A percentile compares a stretch with the other conserved stretches of the same genome.
Evolutionary conservation across 2,329 filamentous ascomycete genomes (phyloP).

Genomic region (Venturiaceae sp.): DNA sequence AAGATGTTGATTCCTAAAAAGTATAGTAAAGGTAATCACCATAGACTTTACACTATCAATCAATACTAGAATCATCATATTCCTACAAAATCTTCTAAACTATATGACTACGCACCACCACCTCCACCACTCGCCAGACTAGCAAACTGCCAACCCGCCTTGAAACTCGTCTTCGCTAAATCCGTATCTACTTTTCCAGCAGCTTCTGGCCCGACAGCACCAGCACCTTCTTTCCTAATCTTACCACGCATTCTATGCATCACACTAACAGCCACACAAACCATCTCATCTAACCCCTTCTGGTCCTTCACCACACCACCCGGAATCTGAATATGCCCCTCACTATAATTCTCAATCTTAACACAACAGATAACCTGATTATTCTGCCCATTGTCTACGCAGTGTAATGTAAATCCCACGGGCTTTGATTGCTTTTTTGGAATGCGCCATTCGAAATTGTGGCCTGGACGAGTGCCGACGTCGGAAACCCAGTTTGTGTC

Average conservation of each 20-base stretch:
- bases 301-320: neutral
- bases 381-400: neutral
- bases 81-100: no score
- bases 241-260: neutral
- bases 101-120: neutral
- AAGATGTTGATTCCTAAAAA: no score
- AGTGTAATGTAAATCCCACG: neutral
- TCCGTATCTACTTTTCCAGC: neutral
- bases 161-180: neutral
- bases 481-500: neutral
- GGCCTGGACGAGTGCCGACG: neutral
- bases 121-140: neutral
- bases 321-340: neutral
- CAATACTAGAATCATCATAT: no score
- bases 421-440: neutral
- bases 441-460: neutral
- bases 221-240: neutral
- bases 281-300: neutral
- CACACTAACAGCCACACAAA: neutral
- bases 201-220: neutral
- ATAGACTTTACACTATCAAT: no score
- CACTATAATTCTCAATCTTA: neutral
- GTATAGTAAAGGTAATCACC: no score
- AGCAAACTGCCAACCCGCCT: neutral
- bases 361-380: neutral